Percentiles rank a stretch among this genome's conserved stretches.
These are phyloP conservation scores for Skeletonema costatum DNA, from an alignment of 108 stramenopile genomes.

Conservation along the genomic window DNA sequence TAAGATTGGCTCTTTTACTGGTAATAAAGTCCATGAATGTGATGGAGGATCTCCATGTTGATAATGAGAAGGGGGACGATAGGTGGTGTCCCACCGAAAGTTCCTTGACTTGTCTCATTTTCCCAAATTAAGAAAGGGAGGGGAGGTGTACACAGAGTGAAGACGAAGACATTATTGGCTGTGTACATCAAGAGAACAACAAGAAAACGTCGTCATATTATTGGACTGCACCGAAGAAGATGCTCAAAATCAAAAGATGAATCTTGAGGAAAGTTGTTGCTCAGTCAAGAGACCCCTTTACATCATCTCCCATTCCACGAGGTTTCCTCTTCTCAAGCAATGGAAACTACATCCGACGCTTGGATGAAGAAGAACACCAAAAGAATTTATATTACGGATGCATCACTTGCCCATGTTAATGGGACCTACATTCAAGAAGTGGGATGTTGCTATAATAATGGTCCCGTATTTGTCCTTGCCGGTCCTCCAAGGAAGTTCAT, in stretches of 20 bases:
- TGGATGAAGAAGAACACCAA: constrained; percentile 9
- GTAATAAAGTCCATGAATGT: neutral
- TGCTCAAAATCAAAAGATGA: neutral
- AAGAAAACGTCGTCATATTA: constrained; percentile 10
- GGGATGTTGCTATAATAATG: constrained; percentile 14
- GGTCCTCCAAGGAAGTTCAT: constrained; percentile 48
- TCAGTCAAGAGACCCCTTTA: neutral
- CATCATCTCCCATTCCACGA: neutral
- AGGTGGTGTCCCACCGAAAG: constrained; percentile 30
- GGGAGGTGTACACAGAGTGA: neutral
- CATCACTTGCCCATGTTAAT: constrained; percentile 40
- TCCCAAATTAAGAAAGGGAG: constrained; percentile 1
- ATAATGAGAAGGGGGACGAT: constrained; percentile 3
- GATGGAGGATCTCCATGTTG: neutral
- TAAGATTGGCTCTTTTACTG: neutral
- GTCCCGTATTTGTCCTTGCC: constrained; percentile 35
- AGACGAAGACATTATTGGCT: neutral
- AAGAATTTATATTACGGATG: constrained; percentile 25
- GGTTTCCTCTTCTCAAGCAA: neutral
- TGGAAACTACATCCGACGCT: neutral
- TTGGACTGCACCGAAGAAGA: constrained; percentile 43
- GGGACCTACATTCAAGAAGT: constrained; percentile 46
- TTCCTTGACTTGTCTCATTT: constrained; percentile 44
- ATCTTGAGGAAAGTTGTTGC: neutral
- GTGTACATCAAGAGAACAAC: neutral